Base-by-base conservation (phyloP, 441 rosid species). In the Mallotus japonicus region DNA sequence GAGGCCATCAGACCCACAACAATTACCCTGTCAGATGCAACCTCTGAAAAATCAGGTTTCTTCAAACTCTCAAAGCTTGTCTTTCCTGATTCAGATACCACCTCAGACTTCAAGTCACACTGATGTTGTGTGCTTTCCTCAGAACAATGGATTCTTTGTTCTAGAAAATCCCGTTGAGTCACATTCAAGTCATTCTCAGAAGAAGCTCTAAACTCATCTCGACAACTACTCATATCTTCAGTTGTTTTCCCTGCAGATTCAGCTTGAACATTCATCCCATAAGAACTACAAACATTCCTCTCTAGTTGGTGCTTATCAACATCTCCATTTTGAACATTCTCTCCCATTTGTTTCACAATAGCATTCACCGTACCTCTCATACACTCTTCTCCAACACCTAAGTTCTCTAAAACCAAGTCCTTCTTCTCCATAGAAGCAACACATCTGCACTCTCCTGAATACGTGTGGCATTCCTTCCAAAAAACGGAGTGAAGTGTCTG, bases 401-500 rank as follows among this genome's bases (percentile, higher is more conserved):
- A 65, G 50, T 70, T 72, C 72, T 80, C 75, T 49, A 67, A 66
- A 65, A 5, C 34, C 32, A 65, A 37, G 58, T 73, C 63, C 55
- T 57, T 70, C 13, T 20, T 67, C 72, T 77, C 73, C 4, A 24
- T 65, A 65, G 72, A 47, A 65, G 79, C 54, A 69, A 61, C 40
- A 37, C 78, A 16, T 61, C 19, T 3, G 6, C 12, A 71, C 65
- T 5, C 75, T 74, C 86, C 49, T 66, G 70, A 49, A 74, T 16
- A 56, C 50, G 49, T 8, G 78, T 65, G 37, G 87, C 86, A 72
- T 86, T 87, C 75, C 77, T 67, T 77, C 85, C 87, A 75, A 83
- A 83, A 51, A 60, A 46, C 8, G 77, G 82, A 72, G 82, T 80
- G 67, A 85, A 87, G 66, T 84, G 80, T 78, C 89, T 82, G 17